A percentile compares a stretch with the other conserved stretches of the same genome.
phyloP scores from a whole-genome alignment of 2,329 filamentous ascomycete species.

The Fusarium staphyleae region DNA sequence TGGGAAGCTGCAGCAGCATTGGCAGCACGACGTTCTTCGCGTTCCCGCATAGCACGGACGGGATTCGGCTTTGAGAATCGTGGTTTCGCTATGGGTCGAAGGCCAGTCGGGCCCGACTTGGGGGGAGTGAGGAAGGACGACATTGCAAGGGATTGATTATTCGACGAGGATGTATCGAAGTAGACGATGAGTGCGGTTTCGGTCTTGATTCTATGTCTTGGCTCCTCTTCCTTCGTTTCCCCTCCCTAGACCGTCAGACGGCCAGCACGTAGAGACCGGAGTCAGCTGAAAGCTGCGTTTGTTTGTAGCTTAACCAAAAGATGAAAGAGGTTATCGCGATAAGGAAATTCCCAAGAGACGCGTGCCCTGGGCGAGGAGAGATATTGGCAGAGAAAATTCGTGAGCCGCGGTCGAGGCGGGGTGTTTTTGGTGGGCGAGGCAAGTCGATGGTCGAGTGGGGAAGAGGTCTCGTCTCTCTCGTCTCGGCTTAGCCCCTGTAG shows the following conservation, averaged over 20 bases:
- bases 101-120: constrained; percentile 44
- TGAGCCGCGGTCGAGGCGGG: constrained; percentile 33
- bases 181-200: too few species aligned
- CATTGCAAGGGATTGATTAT: constrained; percentile 50
- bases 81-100: constrained; percentile 45
- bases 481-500: constrained; percentile 13
- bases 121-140: constrained; percentile 56
- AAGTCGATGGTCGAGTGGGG: constrained; percentile 45
- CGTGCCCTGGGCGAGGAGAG: constrained; percentile 22
- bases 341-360: constrained; percentile 17
- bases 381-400: constrained; percentile 39
- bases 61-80: constrained; percentile 56
- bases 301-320: too few species aligned
- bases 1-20: constrained; percentile 41
- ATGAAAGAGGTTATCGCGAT: constrained; percentile 31
- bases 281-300: too few species aligned
- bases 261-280: constrained; percentile 8
- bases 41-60: constrained; percentile 60
- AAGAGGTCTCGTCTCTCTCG: constrained; percentile 15
- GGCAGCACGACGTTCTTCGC: constrained; percentile 54
- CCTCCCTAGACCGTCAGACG: constrained; percentile 29
- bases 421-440: constrained; percentile 23
- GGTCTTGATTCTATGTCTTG: neutral
- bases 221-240: constrained; percentile 4
- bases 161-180: too few species aligned